phyloP scores from a whole-genome alignment of 148 eudicot species.

The Beta vulgaris region DNA sequence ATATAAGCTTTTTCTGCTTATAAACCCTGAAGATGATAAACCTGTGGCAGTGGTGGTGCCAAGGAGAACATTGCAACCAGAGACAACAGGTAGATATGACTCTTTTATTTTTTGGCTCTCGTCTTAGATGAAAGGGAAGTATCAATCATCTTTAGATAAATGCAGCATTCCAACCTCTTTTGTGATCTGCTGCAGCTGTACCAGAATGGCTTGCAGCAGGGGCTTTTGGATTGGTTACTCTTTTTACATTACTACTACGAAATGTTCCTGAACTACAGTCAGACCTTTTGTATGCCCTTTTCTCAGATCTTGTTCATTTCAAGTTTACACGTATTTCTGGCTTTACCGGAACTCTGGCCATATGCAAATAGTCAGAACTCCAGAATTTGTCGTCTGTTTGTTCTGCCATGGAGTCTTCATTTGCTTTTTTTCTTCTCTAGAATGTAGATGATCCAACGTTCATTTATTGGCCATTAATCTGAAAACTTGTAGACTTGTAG shows the following conservation, averaged over 20 bases:
- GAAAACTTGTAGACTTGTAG: neutral
- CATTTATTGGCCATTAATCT: neutral
- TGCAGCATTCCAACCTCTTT: neutral
- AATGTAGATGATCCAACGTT: neutral
- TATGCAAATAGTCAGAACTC: neutral
- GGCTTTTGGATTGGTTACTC: constrained; percentile 89
- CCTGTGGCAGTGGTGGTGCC: constrained; percentile 99
- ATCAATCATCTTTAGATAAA: neutral
- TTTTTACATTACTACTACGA: constrained; percentile 88
- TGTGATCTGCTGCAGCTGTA: constrained; percentile 56
- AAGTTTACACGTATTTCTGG: neutral
- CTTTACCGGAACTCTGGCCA: neutral
- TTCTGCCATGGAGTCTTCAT: neutral
- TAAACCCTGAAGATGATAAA: constrained; percentile 97
- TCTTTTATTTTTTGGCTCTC: neutral
- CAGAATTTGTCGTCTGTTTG: neutral
- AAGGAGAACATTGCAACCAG: constrained; percentile 80
- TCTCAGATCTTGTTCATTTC: neutral
- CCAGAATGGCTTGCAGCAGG: constrained; percentile 99
- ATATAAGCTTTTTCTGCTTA: constrained; percentile 78
- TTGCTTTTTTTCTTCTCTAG: neutral
- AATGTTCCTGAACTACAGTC: constrained; percentile 93
- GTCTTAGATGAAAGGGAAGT: neutral
- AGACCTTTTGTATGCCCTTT: constrained; percentile 61
- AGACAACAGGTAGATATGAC: constrained; percentile 61